These are phyloP conservation scores for Hymenoscyphus infarciens DNA, from an alignment of 2,329 filamentous ascomycete species.

Conservation along the genomic window DNA sequence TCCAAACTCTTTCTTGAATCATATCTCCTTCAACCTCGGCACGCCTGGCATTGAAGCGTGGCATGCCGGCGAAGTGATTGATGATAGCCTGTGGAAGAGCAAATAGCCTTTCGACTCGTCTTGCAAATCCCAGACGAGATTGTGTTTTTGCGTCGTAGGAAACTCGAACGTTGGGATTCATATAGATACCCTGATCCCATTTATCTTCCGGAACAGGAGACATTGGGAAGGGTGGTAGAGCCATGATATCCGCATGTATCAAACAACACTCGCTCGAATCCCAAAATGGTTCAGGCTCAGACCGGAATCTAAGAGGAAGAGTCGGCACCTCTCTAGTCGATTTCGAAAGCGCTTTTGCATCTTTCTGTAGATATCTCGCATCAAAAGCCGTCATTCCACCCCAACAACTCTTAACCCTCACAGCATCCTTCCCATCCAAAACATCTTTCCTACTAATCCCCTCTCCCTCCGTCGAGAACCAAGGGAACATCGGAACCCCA, in stretches of 20 bases:
- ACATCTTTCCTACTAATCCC: conserved; percentile 60
- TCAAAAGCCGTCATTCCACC: conserved; percentile 71
- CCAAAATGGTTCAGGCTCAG: conserved; percentile 56
- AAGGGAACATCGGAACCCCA: conserved; percentile 65
- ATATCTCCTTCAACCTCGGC: conserved; percentile 54
- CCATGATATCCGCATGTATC: conserved; percentile 46
- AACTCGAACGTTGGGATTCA: conserved; percentile 73
- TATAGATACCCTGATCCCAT: conserved; percentile 56
- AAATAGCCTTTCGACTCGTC: conserved; percentile 64
- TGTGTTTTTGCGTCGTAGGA: conserved; percentile 60
- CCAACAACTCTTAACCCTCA: conserved; percentile 72
- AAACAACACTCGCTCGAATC: conserved; percentile 65
- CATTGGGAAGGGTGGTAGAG: conserved; percentile 23
- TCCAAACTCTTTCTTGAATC: conserved; percentile 51
- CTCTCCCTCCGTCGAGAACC: conserved; percentile 53
- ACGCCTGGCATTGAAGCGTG: conserved; percentile 58
- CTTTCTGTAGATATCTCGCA: conserved; percentile 53
- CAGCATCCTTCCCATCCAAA: conserved; percentile 56
- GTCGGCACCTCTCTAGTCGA: conserved; percentile 1
- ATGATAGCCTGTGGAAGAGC: conserved; percentile 55
- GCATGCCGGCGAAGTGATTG: conserved; percentile 53
- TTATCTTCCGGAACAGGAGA: conserved; percentile 30
- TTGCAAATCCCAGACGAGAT: conserved; percentile 54
- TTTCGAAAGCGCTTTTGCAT: not conserved
- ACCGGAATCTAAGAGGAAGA: conserved; percentile 45